Conservation (phyloP, 305 asterid species). For the Fraxinus ornus region DNA sequence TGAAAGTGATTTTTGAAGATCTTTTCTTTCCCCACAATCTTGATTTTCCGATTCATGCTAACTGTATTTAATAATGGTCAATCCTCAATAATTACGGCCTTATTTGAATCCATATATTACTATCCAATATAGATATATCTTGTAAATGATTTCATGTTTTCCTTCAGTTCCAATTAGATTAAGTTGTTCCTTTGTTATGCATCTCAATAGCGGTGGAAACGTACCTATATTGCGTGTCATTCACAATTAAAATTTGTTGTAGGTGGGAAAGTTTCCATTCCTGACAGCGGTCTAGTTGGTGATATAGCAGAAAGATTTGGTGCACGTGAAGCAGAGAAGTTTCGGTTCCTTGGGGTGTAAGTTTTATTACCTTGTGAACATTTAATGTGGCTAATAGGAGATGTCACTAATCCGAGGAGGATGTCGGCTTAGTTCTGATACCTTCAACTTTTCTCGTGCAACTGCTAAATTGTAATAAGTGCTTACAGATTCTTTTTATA, state of each 20-base stretch:
- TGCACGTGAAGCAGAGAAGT: slow-evolving; percentile 64
- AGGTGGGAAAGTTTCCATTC: slow-evolving; percentile 55
- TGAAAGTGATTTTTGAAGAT: not conserved
- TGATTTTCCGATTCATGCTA: not conserved
- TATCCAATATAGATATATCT: not conserved
- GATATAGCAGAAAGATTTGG: slow-evolving; percentile 67
- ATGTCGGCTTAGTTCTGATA: not conserved
- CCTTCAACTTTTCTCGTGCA: not conserved
- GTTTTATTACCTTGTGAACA: slow-evolving; percentile 23
- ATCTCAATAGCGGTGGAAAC: not conserved
- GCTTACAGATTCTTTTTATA: not conserved
- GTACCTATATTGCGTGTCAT: not conserved
- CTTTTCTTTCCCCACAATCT: not conserved
- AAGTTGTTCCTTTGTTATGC: not conserved
- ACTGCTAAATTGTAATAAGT: not conserved
- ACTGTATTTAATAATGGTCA: not conserved
- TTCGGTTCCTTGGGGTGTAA: slow-evolving; percentile 73
- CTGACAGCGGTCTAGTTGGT: slow-evolving; percentile 38
- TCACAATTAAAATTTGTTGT: slow-evolving; percentile 20
- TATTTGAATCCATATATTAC: not conserved
- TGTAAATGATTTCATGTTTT: not conserved
- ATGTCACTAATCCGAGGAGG: not conserved
- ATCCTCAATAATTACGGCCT: not conserved
- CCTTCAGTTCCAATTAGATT: not conserved
- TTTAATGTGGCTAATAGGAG: not conserved